Evolutionary conservation across 306 rosid genomes (phyloP).

Genomic region (Cucumis hystrix): DNA sequence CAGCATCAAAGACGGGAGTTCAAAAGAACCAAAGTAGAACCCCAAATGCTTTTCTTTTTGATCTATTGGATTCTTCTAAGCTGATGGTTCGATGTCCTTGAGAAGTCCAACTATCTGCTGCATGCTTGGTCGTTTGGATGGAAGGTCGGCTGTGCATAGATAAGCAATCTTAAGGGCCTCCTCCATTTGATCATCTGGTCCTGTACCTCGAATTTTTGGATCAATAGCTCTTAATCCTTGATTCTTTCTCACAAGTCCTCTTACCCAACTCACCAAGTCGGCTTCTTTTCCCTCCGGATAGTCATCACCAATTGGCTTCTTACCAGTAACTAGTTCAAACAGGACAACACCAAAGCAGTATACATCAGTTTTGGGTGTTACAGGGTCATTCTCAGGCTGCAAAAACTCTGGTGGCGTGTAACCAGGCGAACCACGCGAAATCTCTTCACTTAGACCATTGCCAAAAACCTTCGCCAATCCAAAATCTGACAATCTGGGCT

Average conservation of each 20-base stretch:
- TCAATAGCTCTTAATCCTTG: conserved; percentile 55
- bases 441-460: conserved; percentile 69
- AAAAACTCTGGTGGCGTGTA: conserved; percentile 80
- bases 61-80: conserved; percentile 19
- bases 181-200: conserved; percentile 54
- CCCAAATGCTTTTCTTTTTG: conserved; percentile 4
- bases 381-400: conserved; percentile 41
- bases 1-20: conserved; percentile 57
- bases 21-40: not conserved
- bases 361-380: conserved; percentile 85
- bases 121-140: conserved; percentile 90
- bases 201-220: conserved; percentile 58
- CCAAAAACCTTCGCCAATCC: conserved; percentile 88
- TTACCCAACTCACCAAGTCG: conserved; percentile 77
- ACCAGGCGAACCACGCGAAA: conserved; percentile 59
- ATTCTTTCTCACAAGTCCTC: conserved; percentile 67
- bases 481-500: conserved; percentile 89
- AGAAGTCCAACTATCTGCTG: conserved; percentile 98
- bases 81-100: conserved; percentile 68
- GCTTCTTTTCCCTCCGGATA: conserved; percentile 68
- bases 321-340: conserved; percentile 76
- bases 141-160: conserved; percentile 90
- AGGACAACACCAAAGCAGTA: conserved; percentile 88
- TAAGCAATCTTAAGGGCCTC: conserved; percentile 92
- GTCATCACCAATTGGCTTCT: conserved; percentile 76